phyloP scores from a whole-genome alignment of 257 asterid species.

The Capsicum baccatum region DNA sequence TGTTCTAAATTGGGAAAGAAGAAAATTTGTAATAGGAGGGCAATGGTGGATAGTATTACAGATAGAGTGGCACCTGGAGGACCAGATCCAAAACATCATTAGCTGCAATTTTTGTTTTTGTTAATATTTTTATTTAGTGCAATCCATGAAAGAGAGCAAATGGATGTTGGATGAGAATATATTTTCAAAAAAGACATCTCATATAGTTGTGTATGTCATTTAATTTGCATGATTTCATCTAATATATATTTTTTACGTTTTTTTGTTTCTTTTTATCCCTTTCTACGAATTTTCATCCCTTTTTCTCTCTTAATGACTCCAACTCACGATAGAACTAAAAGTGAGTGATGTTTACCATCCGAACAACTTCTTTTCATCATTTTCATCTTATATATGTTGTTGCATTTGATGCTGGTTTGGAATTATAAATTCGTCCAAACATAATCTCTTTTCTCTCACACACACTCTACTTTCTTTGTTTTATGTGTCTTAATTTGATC shows the following conservation, averaged over 20 bases:
- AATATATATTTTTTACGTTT: no score
- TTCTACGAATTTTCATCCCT: no score
- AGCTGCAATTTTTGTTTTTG: not conserved
- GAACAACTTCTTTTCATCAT: no score
- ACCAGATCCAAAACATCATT: slow-evolving; percentile 35
- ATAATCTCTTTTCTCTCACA: not conserved
- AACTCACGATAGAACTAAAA: no score
- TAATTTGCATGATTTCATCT: not conserved
- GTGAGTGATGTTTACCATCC: no score
- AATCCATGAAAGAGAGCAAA: not conserved
- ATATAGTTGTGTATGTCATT: not conserved
- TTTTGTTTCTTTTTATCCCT: no score
- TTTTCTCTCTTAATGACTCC: no score
- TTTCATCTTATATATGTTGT: not conserved
- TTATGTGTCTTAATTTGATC: not conserved
- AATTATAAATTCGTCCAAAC: not conserved
- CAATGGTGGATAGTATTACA: not conserved
- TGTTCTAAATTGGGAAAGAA: not conserved
- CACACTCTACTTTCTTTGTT: no score
- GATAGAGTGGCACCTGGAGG: not conserved
- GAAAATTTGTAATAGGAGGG: slow-evolving; percentile 23
- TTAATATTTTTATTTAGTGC: no score
- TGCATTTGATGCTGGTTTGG: not conserved
- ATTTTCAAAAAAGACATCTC: not conserved
- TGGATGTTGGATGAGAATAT: no score